phyloP scores from a whole-genome alignment of 441 rosid species.

The Raphanus hybrid region DNA sequence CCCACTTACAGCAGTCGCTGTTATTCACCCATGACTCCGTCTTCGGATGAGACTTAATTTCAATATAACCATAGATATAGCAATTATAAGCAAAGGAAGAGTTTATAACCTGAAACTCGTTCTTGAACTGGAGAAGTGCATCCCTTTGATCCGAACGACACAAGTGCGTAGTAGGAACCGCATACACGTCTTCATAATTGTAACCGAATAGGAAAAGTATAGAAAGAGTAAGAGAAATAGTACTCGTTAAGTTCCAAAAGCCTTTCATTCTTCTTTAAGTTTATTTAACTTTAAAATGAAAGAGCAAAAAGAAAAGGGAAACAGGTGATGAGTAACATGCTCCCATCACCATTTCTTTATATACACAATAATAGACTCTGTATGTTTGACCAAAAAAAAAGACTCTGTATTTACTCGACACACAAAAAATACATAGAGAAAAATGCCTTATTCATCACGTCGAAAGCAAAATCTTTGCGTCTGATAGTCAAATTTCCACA shows the following conservation, averaged over 20 bases:
- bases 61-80: no score
- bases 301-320: not conserved
- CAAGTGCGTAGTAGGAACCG: not conserved
- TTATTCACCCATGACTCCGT: not conserved
- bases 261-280: not conserved
- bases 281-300: not conserved
- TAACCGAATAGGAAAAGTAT: not conserved
- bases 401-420: not conserved
- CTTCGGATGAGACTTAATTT: not conserved
- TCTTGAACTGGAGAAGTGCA: not conserved
- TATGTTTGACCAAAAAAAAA: not conserved
- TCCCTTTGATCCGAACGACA: not conserved
- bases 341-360: not conserved
- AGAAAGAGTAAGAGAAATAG: not conserved
- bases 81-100: not conserved
- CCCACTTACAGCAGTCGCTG: not conserved
- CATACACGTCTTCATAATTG: not conserved
- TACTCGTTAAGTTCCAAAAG: not conserved
- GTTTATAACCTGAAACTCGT: not conserved
- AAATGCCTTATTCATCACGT: not conserved
- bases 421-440: not conserved
- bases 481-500: not conserved
- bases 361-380: not conserved
- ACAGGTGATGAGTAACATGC: not conserved
- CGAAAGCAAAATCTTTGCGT: not conserved